Base-by-base conservation (phyloP, 23 red algal genomes). In the Gracilaria domingensis region DNA sequence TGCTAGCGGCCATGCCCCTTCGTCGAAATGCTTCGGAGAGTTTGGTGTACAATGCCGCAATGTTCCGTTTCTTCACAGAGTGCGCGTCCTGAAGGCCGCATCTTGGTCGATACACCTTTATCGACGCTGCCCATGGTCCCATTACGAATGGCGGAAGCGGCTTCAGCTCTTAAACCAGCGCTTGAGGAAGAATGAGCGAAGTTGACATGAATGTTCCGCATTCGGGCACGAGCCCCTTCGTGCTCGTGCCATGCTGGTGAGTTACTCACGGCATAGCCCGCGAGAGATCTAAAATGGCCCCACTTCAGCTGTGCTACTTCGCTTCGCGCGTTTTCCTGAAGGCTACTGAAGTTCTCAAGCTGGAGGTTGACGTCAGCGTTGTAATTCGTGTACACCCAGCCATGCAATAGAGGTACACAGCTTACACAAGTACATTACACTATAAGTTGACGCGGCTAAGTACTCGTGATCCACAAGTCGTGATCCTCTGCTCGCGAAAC, bases 21-120 rank as follows among this genome's bases (percentile, higher is more conserved):
- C 58, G 17, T 20, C 30, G 30, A 11, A 90, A 74, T 34, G 76
- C 87, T 54, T 62, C 51, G 56, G 87, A 90, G 50, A 90, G 66
- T 32, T 28, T 48, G 1, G 70, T 30, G 55, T 77, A 77, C 38
- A 23, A 28, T 23, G 39, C 72, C 38, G 72, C 72, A 48, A 50
- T 12, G 0, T 30, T 45, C 23, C 72, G 72, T 50, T 77, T 77
- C 45, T 77, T 77, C 12, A 77, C 0, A 23, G 39, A 48, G 26
- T 77, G 26, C 9, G 72, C 72, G 20, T 77, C 72, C 26, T 77
- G 72, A 48, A 77, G 72, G 0, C 72, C 72, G 72, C 72, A 77
- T 77, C 72, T 77, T 28, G 72, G 72, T 23, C 72, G 72, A 30
- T 77, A 77, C 0, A 77, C 45, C 72, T 77, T 77, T 51, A 77